Conservation (phyloP, 1,139 yeast species). For the Saccharomyces hybrid region DNA sequence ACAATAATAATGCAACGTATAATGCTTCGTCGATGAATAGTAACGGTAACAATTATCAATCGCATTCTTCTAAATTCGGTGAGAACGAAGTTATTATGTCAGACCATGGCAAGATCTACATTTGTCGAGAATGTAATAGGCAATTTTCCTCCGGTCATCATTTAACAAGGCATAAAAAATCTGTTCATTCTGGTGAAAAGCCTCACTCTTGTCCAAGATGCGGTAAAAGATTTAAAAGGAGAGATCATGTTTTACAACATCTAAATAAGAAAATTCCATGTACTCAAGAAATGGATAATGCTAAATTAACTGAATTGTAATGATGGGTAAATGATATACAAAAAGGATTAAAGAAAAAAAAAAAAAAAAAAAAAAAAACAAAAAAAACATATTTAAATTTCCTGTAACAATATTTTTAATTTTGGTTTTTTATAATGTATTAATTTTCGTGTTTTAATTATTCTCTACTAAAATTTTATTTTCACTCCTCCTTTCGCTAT, state of each 20-base stretch:
- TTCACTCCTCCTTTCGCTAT: neutral
- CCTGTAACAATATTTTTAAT: neutral
- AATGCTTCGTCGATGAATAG: constrained; percentile 7
- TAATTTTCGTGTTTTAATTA: neutral
- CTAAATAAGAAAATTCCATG: constrained; percentile 29
- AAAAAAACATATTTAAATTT: neutral
- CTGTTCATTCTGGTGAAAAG: constrained; percentile 30
- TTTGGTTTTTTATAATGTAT: neutral
- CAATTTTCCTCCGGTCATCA: constrained; percentile 30
- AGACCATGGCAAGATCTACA: constrained; percentile 17
- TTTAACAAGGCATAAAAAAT: constrained; percentile 29
- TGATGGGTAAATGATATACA: constrained; percentile 8
- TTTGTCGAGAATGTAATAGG: constrained; percentile 26
- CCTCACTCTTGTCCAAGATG: constrained; percentile 31
- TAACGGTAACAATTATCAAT: neutral
- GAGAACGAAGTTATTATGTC: neutral
- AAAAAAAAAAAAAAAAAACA: neutral
- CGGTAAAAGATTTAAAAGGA: constrained; percentile 29
- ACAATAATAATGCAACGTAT: neutral
- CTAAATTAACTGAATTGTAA: constrained; percentile 9
- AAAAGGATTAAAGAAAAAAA: neutral
- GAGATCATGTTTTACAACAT: constrained; percentile 32
- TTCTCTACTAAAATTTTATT: neutral
- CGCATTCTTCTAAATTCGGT: neutral
- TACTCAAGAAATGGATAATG: constrained; percentile 13